Base-by-base conservation (phyloP, 2,329 filamentous ascomycete genomes). In the Ophiostoma fasciatum region DNA sequence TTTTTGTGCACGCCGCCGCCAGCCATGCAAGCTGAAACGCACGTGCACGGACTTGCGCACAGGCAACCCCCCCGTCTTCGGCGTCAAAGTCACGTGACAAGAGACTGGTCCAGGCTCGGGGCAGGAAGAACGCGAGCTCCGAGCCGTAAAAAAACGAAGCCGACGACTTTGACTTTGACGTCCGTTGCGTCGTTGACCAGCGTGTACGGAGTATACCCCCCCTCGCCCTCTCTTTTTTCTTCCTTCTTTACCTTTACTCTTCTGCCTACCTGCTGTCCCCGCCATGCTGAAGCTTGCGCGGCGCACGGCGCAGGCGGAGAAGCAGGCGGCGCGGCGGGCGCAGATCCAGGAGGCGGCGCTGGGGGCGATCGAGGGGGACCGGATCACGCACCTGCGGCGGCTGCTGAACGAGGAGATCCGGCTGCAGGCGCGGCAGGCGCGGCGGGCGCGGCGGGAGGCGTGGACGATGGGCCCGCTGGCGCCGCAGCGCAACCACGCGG, bases 381-480 rank as follows among this genome's bases (percentile, higher is more conserved):
- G 26, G 19, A 29, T 11, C 7, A 23, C 12, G 9, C 26, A 26
- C 21, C 26, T n/a, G 42, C 48, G 59, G 36, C 46, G 50, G 22
- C 35, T 51, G 31, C 55, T 63, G 12, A 51, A 53, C 34, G 52
- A 59, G 28, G 46, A 55, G 38, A 49, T 50, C 21, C 31, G 37
- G 9, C 23, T 46, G 31, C 48, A 51, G 32, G 22, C 49, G 23
- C 27, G 42, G 15, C 43, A 46, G 17, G 61, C 64, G 31, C 57
- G 60, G 23, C 52, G 61, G 45, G 64, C 68, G 33, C 70, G 80
- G 36, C 69, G 67, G 42, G 80, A 93, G 53, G 78, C 88, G 55
- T 93, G 81, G 74, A 63, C 78, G 44, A 58, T 84, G 45, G 88
- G 87, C 0, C 71, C 81, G 8, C 53, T 94, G 44, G 78, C 84